These are phyloP conservation scores for Suillus plorans DNA, from an alignment of 768 basidiomycete species.

Conservation along the genomic window DNA sequence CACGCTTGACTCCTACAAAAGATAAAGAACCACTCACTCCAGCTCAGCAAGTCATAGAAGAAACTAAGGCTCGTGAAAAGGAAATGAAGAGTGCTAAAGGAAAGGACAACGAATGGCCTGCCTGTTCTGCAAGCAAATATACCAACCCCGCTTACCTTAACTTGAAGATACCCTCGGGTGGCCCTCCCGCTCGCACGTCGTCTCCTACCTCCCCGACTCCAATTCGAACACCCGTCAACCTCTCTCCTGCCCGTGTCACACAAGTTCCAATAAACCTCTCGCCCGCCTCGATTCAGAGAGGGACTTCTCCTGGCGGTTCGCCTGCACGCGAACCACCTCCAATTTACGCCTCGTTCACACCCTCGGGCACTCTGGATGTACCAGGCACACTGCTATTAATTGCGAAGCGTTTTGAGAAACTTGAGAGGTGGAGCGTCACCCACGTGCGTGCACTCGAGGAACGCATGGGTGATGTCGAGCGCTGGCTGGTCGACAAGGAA, in stretches of 20 bases:
- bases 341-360: slow-evolving; percentile 73
- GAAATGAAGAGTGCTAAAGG: slow-evolving; percentile 42
- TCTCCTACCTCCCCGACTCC: slow-evolving; percentile 69
- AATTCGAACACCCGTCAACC: slow-evolving; percentile 23
- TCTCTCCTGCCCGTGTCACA: slow-evolving; percentile 42
- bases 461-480: slow-evolving; percentile 88
- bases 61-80: slow-evolving; percentile 67
- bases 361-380: slow-evolving; percentile 71
- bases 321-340: slow-evolving; percentile 56
- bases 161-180: slow-evolving; percentile 50
- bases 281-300: slow-evolving; percentile 61
- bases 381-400: slow-evolving; percentile 72
- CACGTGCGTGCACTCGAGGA: slow-evolving; percentile 90
- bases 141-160: slow-evolving; percentile 59
- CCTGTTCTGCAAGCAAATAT: slow-evolving; percentile 50
- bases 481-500: slow-evolving; percentile 86
- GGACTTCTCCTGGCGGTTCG: slow-evolving; percentile 37
- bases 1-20: slow-evolving; percentile 75
- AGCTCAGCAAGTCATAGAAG: slow-evolving; percentile 78
- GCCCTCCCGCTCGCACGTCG: slow-evolving; percentile 46
- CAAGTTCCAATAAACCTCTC: slow-evolving; percentile 45
- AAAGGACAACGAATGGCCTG: slow-evolving; percentile 58
- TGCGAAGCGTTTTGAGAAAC: slow-evolving; percentile 78
- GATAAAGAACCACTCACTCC: slow-evolving; percentile 74
- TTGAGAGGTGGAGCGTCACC: slow-evolving; percentile 87